Evolutionary conservation across 331 rosid genomes (phyloP).

Genomic region (Pyracantha coccinea): DNA sequence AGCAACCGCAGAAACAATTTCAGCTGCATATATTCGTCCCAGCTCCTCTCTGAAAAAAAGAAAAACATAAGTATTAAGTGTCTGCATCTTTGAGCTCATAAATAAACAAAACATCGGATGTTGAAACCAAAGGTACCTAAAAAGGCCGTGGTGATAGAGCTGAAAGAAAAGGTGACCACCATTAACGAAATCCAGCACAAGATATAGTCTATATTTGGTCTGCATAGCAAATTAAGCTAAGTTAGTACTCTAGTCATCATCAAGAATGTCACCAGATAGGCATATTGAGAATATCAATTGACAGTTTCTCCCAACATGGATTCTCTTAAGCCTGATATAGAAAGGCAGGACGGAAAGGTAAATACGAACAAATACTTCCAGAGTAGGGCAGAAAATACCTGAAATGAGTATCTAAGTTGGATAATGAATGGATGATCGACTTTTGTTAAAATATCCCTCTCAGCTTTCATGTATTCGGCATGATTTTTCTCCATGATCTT

Average conservation of each 20-base stretch:
- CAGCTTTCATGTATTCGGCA: slow-evolving; percentile 96
- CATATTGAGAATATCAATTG: not conserved
- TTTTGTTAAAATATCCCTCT: slow-evolving; percentile 81
- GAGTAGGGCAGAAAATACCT: slow-evolving; percentile 35
- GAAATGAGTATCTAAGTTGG: slow-evolving; percentile 94
- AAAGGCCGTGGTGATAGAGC: slow-evolving; percentile 91
- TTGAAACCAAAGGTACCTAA: slow-evolving; percentile 45
- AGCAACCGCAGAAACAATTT: slow-evolving; percentile 85
- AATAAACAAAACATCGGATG: not conserved
- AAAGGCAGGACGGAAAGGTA: not conserved
- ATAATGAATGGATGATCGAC: slow-evolving; percentile 80
- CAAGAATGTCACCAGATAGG: not conserved
- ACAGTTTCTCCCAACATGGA: not conserved
- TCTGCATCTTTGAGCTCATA: slow-evolving; percentile 1
- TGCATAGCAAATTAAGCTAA: slow-evolving; percentile 20
- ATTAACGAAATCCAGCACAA: slow-evolving; percentile 89
- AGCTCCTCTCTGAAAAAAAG: slow-evolving; percentile 71
- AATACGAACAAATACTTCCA: not conserved
- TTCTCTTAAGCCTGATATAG: not conserved
- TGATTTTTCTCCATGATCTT: slow-evolving; percentile 92
- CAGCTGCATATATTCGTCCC: slow-evolving; percentile 86
- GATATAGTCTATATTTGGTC: slow-evolving; percentile 90
- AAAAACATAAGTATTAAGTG: slow-evolving; percentile 9
- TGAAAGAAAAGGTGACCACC: slow-evolving; percentile 98
- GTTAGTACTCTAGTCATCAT: not conserved